Evolutionary conservation across 2,329 filamentous ascomycete species (phyloP).

Genomic region (Stachybotrys echinatus): DNA sequence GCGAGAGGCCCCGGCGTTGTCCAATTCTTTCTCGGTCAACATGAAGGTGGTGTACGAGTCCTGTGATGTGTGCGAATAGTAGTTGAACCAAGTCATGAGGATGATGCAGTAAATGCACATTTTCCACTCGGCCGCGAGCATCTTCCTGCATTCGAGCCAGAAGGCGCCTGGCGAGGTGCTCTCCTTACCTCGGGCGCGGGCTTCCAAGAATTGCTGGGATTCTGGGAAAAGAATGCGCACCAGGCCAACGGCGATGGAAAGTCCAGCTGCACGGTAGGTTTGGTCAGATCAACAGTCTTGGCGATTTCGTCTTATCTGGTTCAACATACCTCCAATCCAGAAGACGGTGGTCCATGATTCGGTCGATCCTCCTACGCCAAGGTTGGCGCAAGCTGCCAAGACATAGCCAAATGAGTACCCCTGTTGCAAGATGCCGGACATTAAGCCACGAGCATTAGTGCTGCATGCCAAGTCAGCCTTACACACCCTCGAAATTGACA

Average conservation of each 20-base stretch:
- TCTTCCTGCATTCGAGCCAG: constrained; percentile 62
- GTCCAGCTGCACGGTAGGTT: constrained; percentile 36
- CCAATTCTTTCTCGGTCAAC: constrained; percentile 64
- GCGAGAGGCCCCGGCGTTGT: constrained; percentile 59
- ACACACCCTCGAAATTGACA: neutral
- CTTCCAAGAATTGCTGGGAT: constrained; percentile 68
- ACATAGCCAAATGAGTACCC: constrained; percentile 79
- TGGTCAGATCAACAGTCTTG: constrained; percentile 1
- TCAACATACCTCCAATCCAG: constrained; percentile 54
- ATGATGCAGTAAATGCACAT: constrained; percentile 73
- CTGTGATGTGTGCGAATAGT: constrained; percentile 73
- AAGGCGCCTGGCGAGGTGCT: constrained; percentile 45
- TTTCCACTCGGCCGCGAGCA: constrained; percentile 67
- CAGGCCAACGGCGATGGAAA: constrained; percentile 65
- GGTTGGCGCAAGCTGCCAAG: constrained; percentile 68
- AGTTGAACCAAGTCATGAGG: constrained; percentile 73
- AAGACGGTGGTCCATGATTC: constrained; percentile 72
- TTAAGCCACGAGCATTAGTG: constrained; percentile 65
- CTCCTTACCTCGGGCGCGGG: constrained; percentile 55
- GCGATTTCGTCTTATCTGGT: constrained; percentile 2
- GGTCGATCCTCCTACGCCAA: constrained; percentile 60
- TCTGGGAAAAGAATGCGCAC: constrained; percentile 66
- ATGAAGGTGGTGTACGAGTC: constrained; percentile 81
- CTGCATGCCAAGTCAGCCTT: constrained; percentile 14
- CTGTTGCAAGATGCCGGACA: constrained; percentile 78